Evolutionary conservation across 176 grass and related monocot species (phyloP), one percentile per base, ranked within the genome.

Genomic region (Leersia perrieri): DNA sequence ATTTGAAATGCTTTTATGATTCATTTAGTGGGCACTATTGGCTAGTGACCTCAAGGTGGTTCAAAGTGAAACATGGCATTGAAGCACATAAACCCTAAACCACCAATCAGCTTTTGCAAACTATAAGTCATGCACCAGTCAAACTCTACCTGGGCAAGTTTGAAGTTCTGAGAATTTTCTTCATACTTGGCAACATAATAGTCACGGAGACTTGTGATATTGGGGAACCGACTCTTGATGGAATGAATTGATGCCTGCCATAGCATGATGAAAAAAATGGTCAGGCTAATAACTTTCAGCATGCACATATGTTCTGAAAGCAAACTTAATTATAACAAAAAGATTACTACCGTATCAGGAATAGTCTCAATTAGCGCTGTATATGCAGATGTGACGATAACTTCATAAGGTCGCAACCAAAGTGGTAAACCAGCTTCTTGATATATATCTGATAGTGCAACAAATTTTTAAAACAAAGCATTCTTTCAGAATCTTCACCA

Each of bases 341-440:
- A 62, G 55, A 78, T 81, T 78, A 83, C 45, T 68, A 99, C 96
- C 76, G 96, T 99, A 65, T 99, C 96, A 49, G 96, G 96, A 86
- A 99, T 99, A 73, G 96, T 95, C 90, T 99, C 96, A 83, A 99
- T 99, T 79, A 99, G 87, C 38, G 96, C 90, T 84, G 93, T 91
- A 88, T 95, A 99, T 69, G 96, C 94, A 74, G 96, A 99, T 63
- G 93, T 99, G 62, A 99, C 92, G 22, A 99, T 92, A 79, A 99
- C 89, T 84, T 99, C 96, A 88, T 99, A 95, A 72, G 96, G 96
- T 39, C 96, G 87, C 79, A 99, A 84, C 96, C 96, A 99, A 80
- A 99, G 93, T 81, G 96, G 96, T 74, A 99, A 90, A 57, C 96
- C 96, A 63, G 96, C 96, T 91, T 99, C 96, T 93, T 99, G 96